Evolutionary conservation across 345 rosid species (phyloP).

Genomic region (Salix arbutifolia): DNA sequence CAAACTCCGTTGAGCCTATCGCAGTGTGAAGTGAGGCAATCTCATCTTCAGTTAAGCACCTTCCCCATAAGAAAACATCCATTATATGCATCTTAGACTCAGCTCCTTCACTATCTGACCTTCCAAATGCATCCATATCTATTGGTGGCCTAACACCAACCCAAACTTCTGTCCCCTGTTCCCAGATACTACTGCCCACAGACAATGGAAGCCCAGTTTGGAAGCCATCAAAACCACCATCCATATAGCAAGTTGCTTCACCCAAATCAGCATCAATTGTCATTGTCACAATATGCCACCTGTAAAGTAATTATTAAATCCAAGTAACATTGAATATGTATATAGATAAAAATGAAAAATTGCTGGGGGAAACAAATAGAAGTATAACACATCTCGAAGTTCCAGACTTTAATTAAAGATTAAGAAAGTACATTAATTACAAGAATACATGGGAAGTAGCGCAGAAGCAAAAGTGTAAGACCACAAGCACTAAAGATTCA

Average conservation of each 20-base stretch:
- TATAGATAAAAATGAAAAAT: neutral
- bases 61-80: constrained; percentile 99
- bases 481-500: constrained; percentile 3
- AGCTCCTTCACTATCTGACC: constrained; percentile 98
- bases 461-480: neutral
- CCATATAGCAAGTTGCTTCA: constrained; percentile 94
- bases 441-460: neutral
- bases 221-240: constrained; percentile 95
- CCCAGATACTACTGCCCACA: constrained; percentile 71
- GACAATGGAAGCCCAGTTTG: constrained; percentile 68
- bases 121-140: constrained; percentile 91
- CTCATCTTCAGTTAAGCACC: constrained; percentile 94
- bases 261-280: constrained; percentile 90
- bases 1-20: constrained; percentile 62
- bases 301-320: constrained; percentile 24
- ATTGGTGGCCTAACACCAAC: constrained; percentile 91
- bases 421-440: neutral
- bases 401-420: neutral
- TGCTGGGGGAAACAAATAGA: neutral
- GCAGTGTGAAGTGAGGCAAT: constrained; percentile 74
- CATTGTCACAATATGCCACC: constrained; percentile 99
- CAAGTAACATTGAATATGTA: neutral
- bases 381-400: neutral
- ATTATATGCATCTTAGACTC: constrained; percentile 98
- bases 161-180: constrained; percentile 88